phyloP scores from a whole-genome alignment of 129 eudicot genomes.

The Calendula officinalis region DNA sequence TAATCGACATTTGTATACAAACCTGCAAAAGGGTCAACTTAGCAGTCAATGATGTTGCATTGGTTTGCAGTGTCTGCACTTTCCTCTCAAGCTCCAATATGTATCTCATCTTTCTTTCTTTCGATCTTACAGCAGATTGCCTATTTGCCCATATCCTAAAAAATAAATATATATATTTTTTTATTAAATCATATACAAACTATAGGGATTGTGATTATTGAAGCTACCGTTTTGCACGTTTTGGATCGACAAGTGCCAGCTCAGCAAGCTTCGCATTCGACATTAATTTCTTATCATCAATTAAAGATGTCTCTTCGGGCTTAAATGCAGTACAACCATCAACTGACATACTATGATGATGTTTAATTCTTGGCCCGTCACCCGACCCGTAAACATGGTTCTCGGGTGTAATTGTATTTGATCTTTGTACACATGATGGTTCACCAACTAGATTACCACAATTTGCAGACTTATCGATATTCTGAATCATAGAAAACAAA shows the following conservation, averaged over 20 bases:
- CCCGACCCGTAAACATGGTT: constrained; percentile 20
- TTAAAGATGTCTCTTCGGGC: constrained; percentile 29
- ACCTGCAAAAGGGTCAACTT: constrained; percentile 77
- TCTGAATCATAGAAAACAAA: constrained; percentile 59
- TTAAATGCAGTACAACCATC: constrained; percentile 45
- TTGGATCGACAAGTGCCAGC: constrained; percentile 76
- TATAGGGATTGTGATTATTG: background rate
- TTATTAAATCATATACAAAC: background rate
- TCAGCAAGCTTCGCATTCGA: constrained; percentile 85
- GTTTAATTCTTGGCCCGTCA: constrained; percentile 55
- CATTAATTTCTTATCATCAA: constrained; percentile 58
- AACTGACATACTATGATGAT: constrained; percentile 80
- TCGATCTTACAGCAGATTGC: constrained; percentile 92
- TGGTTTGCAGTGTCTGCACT: constrained; percentile 65
- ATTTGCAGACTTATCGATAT: constrained; percentile 55
- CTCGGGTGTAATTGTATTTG: constrained; percentile 16
- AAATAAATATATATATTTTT: background rate
- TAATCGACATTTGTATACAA: background rate
- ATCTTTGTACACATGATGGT: constrained; percentile 22
- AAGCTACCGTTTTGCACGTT: constrained; percentile 73
- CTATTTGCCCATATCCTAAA: constrained; percentile 89
- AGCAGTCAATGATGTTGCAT: constrained; percentile 60
- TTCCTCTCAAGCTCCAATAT: constrained; percentile 81
- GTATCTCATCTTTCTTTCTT: constrained; percentile 89
- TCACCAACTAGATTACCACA: constrained; percentile 45